A percentile compares a stretch with the other conserved stretches of the same genome.
These are phyloP conservation scores for Malus sieversii DNA, from an alignment of 306 rosid species.

Conservation along the genomic window DNA sequence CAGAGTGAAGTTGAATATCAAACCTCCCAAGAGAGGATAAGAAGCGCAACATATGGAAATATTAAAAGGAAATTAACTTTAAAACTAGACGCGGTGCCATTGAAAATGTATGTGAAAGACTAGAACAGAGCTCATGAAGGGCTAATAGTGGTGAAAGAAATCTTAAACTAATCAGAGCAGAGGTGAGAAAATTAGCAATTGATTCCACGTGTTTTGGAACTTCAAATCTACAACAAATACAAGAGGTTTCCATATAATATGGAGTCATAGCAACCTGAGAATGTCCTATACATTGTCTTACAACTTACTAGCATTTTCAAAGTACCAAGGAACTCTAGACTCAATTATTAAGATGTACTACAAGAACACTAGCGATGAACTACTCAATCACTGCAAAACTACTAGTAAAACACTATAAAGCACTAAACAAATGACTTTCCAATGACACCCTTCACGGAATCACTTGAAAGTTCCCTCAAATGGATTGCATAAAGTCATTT, in stretches of 20 bases:
- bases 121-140: neutral
- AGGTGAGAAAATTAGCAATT: neutral
- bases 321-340: too few relatives aligned
- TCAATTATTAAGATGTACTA: too few relatives aligned
- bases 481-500: neutral
- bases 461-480: neutral
- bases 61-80: neutral
- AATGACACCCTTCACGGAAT: neutral
- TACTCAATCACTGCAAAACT: neutral
- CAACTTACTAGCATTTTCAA: too few relatives aligned
- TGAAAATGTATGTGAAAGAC: neutral
- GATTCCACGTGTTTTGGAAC: neutral
- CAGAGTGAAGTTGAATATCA: constrained; percentile 1
- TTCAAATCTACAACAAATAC: neutral
- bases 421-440: neutral
- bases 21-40: neutral
- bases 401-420: neutral
- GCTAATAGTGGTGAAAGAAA: neutral
- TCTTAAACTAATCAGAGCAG: neutral
- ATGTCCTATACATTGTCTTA: neutral
- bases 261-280: neutral
- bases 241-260: neutral
- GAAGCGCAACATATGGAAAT: neutral
- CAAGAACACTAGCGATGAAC: neutral
- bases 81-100: neutral